Conservation (phyloP, 192 early-diverging fungal species). For the Gigaspora rosea region DNA sequence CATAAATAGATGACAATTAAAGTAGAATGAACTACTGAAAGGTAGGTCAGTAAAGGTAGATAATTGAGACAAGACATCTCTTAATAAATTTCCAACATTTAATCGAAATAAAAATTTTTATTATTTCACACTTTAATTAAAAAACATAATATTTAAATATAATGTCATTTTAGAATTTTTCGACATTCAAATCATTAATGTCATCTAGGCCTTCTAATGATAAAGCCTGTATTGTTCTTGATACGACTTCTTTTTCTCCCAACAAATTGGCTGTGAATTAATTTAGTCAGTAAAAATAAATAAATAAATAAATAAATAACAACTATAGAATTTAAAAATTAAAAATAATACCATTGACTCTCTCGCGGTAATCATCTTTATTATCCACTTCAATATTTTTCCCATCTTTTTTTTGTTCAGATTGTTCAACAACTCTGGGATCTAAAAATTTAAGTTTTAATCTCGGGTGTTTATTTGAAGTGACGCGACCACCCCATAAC, state of each 20-base stretch:
- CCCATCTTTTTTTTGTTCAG: conserved; percentile 10
- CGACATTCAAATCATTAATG: too few relatives aligned
- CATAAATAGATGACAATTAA: too few relatives aligned
- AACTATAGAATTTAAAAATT: background rate
- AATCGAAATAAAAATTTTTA: too few relatives aligned
- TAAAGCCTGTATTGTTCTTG: conserved; percentile 42
- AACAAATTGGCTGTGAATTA: conserved; percentile 42
- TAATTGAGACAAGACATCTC: too few relatives aligned
- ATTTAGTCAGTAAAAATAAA: background rate
- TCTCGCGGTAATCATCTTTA: conserved; percentile 37
- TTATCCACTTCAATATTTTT: conserved; percentile 11
- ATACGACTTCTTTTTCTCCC: conserved; percentile 32
- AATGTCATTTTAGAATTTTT: too few relatives aligned
- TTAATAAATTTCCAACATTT: too few relatives aligned
- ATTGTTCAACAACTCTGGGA: conserved; percentile 33
- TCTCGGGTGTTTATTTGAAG: conserved; percentile 68
- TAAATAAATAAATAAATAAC: background rate
- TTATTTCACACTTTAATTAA: too few relatives aligned
- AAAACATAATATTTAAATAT: too few relatives aligned
- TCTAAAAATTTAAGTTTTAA: conserved; percentile 62
- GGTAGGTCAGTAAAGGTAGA: too few relatives aligned
- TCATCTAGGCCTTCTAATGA: conserved; percentile 47
- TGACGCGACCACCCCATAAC: conserved; percentile 68
- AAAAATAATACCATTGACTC: conserved; percentile 37
- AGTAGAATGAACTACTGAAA: too few relatives aligned